Conservation (phyloP, 73 alveolate genomes). For the Urostyla sp. region DNA sequence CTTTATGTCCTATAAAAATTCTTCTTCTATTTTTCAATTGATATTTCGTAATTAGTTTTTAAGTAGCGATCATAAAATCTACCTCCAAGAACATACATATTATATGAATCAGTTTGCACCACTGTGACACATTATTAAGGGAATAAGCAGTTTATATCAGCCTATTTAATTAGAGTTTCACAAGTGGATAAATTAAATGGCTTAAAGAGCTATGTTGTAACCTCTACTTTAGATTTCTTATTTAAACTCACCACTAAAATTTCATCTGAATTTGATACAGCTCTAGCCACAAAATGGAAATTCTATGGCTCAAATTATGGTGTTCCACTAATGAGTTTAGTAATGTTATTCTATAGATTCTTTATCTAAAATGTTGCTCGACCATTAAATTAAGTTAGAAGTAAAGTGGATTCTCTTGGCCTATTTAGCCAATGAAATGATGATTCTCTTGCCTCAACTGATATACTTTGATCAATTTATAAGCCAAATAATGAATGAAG, state of each 20-base stretch:
- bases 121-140: conserved; percentile 8
- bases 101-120: neutral
- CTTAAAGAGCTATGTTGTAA: neutral
- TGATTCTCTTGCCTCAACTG: neutral
- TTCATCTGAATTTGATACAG: conserved; percentile 7
- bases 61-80: neutral
- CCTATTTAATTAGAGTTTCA: neutral
- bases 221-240: neutral
- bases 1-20: neutral
- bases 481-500: neutral
- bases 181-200: neutral
- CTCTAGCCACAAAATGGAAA: conserved; percentile 20
- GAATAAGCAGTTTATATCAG: neutral
- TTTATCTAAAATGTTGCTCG: conserved; percentile 13
- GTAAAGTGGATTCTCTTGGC: neutral
- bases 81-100: conserved; percentile 43
- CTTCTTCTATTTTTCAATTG: neutral
- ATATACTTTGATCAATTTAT: neutral
- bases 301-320: conserved; percentile 32
- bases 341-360: neutral
- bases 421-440: too few species aligned
- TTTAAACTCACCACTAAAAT: neutral
- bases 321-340: conserved; percentile 18
- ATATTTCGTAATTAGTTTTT: neutral
- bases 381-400: neutral